phyloP scores from a whole-genome alignment of 257 asterid genomes.

The Cordia subcordata region DNA sequence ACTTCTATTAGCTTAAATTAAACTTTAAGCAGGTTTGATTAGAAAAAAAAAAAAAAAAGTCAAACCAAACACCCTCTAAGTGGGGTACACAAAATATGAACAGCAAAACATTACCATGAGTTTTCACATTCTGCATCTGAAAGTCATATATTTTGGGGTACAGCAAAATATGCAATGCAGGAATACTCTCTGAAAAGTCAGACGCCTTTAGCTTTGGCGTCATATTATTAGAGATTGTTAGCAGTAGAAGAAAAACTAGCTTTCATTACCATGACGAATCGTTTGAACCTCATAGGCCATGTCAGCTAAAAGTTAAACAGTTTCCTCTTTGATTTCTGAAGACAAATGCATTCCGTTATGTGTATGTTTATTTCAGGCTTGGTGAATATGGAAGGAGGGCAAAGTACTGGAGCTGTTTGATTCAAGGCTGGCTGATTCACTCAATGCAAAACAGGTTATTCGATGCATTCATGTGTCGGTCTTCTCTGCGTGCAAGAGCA shows the following conservation, averaged over 20 bases:
- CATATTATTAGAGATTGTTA: slow-evolving; percentile 3
- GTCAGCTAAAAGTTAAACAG: slow-evolving; percentile 1
- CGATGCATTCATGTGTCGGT: slow-evolving; percentile 15
- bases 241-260: background rate
- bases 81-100: too few relatives aligned
- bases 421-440: slow-evolving; percentile 1
- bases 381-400: slow-evolving; percentile 8
- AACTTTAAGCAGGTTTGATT: too few relatives aligned
- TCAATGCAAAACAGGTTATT: background rate
- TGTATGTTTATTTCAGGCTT: background rate
- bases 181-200: too few relatives aligned
- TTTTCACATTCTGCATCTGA: too few relatives aligned
- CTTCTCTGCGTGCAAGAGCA: slow-evolving; percentile 10
- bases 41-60: too few relatives aligned
- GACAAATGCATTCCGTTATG: too few relatives aligned
- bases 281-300: slow-evolving; percentile 5
- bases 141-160: too few relatives aligned
- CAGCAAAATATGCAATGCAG: slow-evolving; percentile 1
- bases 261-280: background rate
- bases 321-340: too few relatives aligned
- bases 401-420: slow-evolving; percentile 6
- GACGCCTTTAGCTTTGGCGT: slow-evolving; percentile 11
- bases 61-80: too few relatives aligned
- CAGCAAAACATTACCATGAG: too few relatives aligned
- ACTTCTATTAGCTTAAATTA: too few relatives aligned